These are phyloP conservation scores for Iberis pinnata DNA, from an alignment of 345 rosid species.

Conservation along the genomic window DNA sequence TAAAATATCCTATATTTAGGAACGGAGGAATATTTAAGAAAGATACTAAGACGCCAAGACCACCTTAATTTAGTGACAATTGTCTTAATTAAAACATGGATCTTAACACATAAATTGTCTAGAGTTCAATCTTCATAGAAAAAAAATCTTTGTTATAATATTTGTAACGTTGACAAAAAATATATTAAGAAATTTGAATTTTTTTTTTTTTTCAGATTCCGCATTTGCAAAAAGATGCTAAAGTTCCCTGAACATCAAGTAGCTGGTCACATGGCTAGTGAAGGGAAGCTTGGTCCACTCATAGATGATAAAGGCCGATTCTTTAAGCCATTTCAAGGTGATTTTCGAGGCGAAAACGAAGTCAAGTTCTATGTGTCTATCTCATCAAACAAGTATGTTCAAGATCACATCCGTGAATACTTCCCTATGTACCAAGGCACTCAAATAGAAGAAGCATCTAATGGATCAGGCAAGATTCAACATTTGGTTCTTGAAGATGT, in stretches of 20 bases:
- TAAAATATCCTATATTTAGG: too few species aligned
- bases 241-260: slow-evolving; percentile 90
- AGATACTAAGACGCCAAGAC: too few species aligned
- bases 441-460: slow-evolving; percentile 58
- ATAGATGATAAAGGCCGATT: slow-evolving; percentile 65
- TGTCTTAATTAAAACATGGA: too few species aligned
- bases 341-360: slow-evolving; percentile 55
- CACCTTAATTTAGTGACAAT: too few species aligned
- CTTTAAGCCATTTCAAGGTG: slow-evolving; percentile 79
- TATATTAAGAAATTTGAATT: too few species aligned
- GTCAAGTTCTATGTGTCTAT: slow-evolving; percentile 57
- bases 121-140: too few species aligned
- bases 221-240: slow-evolving; percentile 36
- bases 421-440: slow-evolving; percentile 65
- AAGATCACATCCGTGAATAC: slow-evolving; percentile 46
- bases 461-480: slow-evolving; percentile 57
- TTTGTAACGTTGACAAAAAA: too few species aligned
- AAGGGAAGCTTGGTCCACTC: slow-evolving; percentile 63
- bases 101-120: too few species aligned
- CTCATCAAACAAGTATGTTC: slow-evolving; percentile 44
- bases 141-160: too few species aligned
- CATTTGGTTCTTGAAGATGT: slow-evolving; percentile 61
- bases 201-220: slow-evolving; percentile 16
- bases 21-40: too few species aligned
- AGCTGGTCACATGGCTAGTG: slow-evolving; percentile 66